These are phyloP conservation scores for Ophiosphaerella korrae DNA, from an alignment of 2,329 filamentous ascomycete species.

Conservation along the genomic window DNA sequence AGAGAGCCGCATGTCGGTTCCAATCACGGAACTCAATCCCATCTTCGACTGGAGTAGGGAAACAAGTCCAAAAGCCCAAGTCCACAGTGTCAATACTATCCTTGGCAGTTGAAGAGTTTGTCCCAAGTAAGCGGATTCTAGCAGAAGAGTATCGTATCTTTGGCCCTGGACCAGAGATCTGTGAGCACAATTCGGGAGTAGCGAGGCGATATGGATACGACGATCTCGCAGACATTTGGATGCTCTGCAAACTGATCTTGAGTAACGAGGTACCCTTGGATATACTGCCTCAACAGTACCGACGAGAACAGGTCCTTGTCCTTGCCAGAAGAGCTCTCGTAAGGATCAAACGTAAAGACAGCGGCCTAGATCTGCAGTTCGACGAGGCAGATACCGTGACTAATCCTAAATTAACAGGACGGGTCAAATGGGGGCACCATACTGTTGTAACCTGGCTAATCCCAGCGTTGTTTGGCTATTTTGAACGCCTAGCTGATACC, in stretches of 20 bases:
- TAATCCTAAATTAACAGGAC: slow-evolving; percentile 48
- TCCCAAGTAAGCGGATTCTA: slow-evolving; percentile 80
- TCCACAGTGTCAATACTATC: slow-evolving; percentile 78
- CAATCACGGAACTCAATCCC: slow-evolving; percentile 55
- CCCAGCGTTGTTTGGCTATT: slow-evolving; percentile 63
- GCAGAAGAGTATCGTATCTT: slow-evolving; percentile 83
- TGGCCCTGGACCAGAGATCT: slow-evolving; percentile 80
- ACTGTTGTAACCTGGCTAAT: slow-evolving; percentile 64
- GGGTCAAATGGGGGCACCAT: slow-evolving; percentile 63
- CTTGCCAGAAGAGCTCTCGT: slow-evolving; percentile 68
- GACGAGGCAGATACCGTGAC: slow-evolving; percentile 49
- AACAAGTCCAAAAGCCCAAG: slow-evolving; percentile 55
- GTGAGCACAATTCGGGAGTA: slow-evolving; percentile 79
- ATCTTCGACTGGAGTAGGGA: slow-evolving; percentile 35
- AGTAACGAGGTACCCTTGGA: slow-evolving; percentile 76
- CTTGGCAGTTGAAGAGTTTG: slow-evolving; percentile 60
- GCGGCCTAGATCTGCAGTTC: slow-evolving; percentile 55
- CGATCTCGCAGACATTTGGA: slow-evolving; percentile 84
- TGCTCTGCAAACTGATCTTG: slow-evolving; percentile 76
- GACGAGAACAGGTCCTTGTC: slow-evolving; percentile 67
- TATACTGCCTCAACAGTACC: slow-evolving; percentile 61
- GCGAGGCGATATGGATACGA: slow-evolving; percentile 72
- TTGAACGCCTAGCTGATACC: slow-evolving; percentile 64
- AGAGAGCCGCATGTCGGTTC: slow-evolving; percentile 59
- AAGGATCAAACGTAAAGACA: slow-evolving; percentile 56